Percentiles rank a stretch among this genome's conserved stretches.
These are phyloP conservation scores for Blastomyces percursus DNA, from an alignment of 2,329 filamentous ascomycete species.

Conservation along the genomic window DNA sequence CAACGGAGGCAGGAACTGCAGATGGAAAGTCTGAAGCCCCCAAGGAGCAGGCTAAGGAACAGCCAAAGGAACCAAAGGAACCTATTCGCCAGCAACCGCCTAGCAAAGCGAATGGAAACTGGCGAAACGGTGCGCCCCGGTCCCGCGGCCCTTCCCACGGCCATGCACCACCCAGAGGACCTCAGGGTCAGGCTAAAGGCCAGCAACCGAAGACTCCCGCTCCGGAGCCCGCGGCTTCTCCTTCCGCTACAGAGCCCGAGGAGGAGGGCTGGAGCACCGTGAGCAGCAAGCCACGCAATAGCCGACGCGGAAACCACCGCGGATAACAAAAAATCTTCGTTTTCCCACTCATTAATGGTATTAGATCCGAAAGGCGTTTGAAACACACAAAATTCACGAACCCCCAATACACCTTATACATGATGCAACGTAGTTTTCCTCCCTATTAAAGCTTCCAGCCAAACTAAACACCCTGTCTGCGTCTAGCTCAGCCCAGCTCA, in stretches of 20 bases:
- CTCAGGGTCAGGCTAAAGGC: slow-evolving; percentile 6
- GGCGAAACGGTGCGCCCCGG: slow-evolving; percentile 23
- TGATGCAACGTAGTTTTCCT: neutral
- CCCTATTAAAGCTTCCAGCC: neutral
- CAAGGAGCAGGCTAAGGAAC: slow-evolving; percentile 33
- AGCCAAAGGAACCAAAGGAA: slow-evolving; percentile 15
- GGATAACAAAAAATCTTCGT: neutral
- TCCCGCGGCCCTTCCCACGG: slow-evolving; percentile 9
- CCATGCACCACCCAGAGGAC: slow-evolving; percentile 4
- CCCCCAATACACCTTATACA: neutral
- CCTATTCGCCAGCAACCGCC: slow-evolving; percentile 16
- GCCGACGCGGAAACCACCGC: slow-evolving; percentile 30
- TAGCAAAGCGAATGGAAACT: slow-evolving; percentile 32
- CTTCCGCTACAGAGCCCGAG: slow-evolving; percentile 25
- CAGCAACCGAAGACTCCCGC: slow-evolving; percentile 5
- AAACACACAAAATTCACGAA: slow-evolving; percentile 1
- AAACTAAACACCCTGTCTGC: neutral
- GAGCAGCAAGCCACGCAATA: slow-evolving; percentile 34
- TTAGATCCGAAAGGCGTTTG: slow-evolving; percentile 1
- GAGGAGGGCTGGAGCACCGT: slow-evolving; percentile 42
- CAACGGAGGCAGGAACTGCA: slow-evolving; percentile 26
- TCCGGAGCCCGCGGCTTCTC: slow-evolving; percentile 20
- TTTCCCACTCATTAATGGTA: neutral
- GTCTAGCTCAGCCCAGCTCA: neutral
- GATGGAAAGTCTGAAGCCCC: slow-evolving; percentile 13